Base-by-base conservation (phyloP, 495 filamentous ascomycete species). In the Halenospora varia region DNA sequence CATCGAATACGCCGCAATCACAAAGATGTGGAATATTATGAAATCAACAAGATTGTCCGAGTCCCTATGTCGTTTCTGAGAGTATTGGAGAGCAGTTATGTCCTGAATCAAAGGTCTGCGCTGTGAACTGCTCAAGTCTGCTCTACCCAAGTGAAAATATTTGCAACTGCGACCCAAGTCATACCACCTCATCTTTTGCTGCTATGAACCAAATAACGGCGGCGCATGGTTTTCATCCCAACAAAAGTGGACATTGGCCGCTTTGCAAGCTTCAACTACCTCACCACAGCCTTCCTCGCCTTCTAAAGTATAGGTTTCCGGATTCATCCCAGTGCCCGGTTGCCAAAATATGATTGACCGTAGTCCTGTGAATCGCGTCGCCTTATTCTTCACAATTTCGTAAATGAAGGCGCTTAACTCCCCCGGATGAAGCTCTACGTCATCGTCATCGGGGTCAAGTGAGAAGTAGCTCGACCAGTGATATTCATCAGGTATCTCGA, bases 331-430 rank as follows among this genome's bases (percentile, higher is more conserved):
- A 20, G 18, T 4, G 18, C 18, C 42, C 42, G 11, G 42, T 20
- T 45, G 42, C 42, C 42, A 45, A 45, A 45, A 45, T 45, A 20
- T n/a, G 42, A 45, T 45, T 20, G 42, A n/a, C 42, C 42, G 42
- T 20, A 45, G 18, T 45, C 18, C 18, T n/a, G 42, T 45, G 18
- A 45, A 45, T 45, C 42, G 42, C 11, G 42, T n/a, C 11, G 42
- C 18, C 18, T 45, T 45, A 20, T 45, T 45, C 42, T 20, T 15
- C 42, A 45, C 42, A 45, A 45, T 45, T 20, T 45, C 42, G 42
- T 20, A 45, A 20, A 45, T 45, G 42, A 45, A 45, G 42, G 42
- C 42, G 18, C 42, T 45, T 17, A 45, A 45, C 42, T 45, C 42
- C 42, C 42, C 42, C 42, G 42, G 42, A 20, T 15, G 18, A 45